Evolutionary conservation across 768 basidiomycete species (phyloP).

Genomic region (Podaxis pistillaris): DNA sequence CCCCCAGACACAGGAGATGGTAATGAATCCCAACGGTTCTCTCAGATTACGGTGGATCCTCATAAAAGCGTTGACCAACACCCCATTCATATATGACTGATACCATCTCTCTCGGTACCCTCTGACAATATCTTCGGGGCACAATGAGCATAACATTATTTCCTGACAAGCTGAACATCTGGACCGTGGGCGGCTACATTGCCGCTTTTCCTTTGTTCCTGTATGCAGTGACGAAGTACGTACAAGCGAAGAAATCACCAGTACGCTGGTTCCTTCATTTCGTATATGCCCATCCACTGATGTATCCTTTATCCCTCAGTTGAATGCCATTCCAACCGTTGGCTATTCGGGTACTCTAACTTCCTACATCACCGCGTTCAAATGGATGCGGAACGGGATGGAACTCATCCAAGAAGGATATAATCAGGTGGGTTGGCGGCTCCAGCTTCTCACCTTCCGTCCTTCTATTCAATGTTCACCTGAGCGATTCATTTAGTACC

Average conservation of each 20-base stretch:
- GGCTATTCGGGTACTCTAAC: constrained; percentile 24
- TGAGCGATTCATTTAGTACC: constrained; percentile 18
- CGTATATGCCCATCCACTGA: background rate
- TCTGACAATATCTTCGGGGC: too few relatives aligned
- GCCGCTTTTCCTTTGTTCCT: background rate
- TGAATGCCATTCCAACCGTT: constrained; percentile 22
- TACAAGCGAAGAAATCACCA: constrained; percentile 8
- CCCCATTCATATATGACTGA: too few relatives aligned
- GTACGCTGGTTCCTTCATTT: background rate
- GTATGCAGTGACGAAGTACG: background rate
- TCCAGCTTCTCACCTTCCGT: constrained; percentile 3
- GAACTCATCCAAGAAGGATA: constrained; percentile 26
- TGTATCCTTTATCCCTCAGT: background rate
- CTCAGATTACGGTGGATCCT: too few relatives aligned
- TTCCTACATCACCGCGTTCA: constrained; percentile 23
- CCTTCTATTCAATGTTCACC: background rate
- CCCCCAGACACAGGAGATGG: too few relatives aligned
- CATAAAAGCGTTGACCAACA: too few relatives aligned
- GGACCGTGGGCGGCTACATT: background rate
- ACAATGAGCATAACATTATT: too few relatives aligned
- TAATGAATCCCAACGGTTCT: too few relatives aligned
- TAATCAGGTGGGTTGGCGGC: constrained; percentile 18
- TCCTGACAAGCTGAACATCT: too few relatives aligned
- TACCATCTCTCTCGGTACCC: too few relatives aligned
- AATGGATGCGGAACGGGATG: constrained; percentile 22